phyloP scores from a whole-genome alignment of 345 rosid genomes.

The Aethionema arabicum region DNA sequence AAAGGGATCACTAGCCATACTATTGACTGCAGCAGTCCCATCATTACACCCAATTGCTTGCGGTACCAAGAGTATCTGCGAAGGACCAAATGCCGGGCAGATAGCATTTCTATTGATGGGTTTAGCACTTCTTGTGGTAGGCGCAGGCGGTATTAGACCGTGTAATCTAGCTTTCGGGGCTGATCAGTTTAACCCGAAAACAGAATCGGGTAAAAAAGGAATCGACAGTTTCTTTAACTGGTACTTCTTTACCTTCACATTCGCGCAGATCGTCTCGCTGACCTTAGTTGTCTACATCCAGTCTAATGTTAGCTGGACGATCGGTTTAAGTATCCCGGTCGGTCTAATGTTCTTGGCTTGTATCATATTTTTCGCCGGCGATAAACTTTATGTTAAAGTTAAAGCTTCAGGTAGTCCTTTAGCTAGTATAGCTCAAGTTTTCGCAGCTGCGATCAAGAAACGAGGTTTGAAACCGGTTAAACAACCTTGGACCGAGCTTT shows the following conservation, averaged over 20 bases:
- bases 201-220: constrained; percentile 71
- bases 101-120: constrained; percentile 51
- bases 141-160: constrained; percentile 79
- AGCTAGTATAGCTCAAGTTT: constrained; percentile 55
- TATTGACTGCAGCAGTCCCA: constrained; percentile 62
- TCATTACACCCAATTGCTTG: constrained; percentile 54
- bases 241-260: constrained; percentile 81
- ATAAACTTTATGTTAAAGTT: constrained; percentile 69
- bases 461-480: constrained; percentile 46
- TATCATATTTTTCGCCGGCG: constrained; percentile 52
- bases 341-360: constrained; percentile 62
- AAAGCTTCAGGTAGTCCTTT: constrained; percentile 75
- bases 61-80: constrained; percentile 36
- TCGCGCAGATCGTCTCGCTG: constrained; percentile 67
- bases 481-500: constrained; percentile 41
- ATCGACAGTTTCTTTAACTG: constrained; percentile 82
- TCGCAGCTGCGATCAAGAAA: constrained; percentile 57
- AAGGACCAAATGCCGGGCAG: constrained; percentile 59
- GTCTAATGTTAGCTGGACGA: constrained; percentile 74
- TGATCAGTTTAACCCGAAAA: constrained; percentile 72
- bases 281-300: constrained; percentile 72
- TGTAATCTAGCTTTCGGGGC: constrained; percentile 80
- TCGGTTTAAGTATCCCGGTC: constrained; percentile 72
- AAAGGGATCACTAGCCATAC: constrained; percentile 62
- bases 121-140: constrained; percentile 51